Evolutionary conservation across 164 flowering plant genomes (phyloP).

Genomic region (Akebia trifoliata): DNA sequence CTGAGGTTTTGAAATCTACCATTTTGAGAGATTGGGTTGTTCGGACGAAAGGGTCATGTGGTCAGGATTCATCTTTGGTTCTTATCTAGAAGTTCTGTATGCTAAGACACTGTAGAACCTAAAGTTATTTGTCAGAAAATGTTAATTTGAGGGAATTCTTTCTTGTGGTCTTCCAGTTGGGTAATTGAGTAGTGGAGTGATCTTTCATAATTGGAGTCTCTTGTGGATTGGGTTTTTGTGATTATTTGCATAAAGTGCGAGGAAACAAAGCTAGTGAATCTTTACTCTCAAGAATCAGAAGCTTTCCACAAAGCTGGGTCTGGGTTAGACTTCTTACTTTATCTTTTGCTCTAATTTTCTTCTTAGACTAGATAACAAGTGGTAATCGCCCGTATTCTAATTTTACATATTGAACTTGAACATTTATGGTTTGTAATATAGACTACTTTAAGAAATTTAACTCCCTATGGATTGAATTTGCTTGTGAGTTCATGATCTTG

Average conservation of each 20-base stretch:
- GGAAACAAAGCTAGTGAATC: neutral
- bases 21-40: no score
- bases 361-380: neutral
- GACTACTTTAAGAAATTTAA: no score
- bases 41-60: no score
- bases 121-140: neutral
- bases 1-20: no score
- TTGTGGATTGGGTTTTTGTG: neutral
- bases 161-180: neutral
- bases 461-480: no score
- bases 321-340: neutral
- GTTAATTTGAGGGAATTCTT: neutral
- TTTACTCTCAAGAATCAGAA: no score
- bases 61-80: no score
- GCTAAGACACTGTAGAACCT: neutral
- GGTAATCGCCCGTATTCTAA: neutral
- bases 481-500: neutral
- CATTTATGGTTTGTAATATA: neutral
- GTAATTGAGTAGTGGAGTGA: neutral
- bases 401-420: neutral
- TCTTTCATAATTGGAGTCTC: neutral
- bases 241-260: neutral
- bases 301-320: neutral
- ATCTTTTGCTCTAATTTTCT: neutral
- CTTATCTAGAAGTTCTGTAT: no score